A percentile compares a stretch with the other conserved stretches of the same genome.
phyloP scores from a whole-genome alignment of 495 filamentous ascomycete genomes.

The Terfezia claveryi region DNA sequence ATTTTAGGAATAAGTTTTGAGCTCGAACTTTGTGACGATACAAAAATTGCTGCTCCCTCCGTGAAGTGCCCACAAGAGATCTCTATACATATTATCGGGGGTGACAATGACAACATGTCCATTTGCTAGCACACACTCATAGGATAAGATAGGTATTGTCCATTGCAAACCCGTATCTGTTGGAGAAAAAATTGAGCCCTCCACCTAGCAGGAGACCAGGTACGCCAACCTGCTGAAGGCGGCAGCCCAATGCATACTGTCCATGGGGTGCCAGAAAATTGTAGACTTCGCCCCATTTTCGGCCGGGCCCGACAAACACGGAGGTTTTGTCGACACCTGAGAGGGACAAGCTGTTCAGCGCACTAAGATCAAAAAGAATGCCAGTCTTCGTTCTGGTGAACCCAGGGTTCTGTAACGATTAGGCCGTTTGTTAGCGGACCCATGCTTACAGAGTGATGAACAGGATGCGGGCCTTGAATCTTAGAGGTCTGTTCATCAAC shows the following conservation, averaged over 20 bases:
- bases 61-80: conserved; percentile 34
- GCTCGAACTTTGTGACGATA: conserved; percentile 34
- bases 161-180: conserved; percentile 27
- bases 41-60: conserved; percentile 40
- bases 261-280: conserved; percentile 25
- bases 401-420: conserved; percentile 15
- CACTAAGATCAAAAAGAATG: conserved; percentile 33
- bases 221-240: conserved; percentile 31
- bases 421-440: too few species aligned
- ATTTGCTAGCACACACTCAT: conserved; percentile 27
- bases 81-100: conserved; percentile 6
- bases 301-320: conserved; percentile 26
- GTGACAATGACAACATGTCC: conserved; percentile 21
- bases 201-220: conserved; percentile 34
- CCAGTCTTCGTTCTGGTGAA: conserved; percentile 29
- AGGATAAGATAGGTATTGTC: conserved; percentile 31
- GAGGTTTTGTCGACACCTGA: conserved; percentile 18
- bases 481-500: too few species aligned
- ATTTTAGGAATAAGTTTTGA: conserved; percentile 27
- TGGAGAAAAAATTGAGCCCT: conserved; percentile 29
- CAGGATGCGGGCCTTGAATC: too few species aligned
- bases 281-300: conserved; percentile 34
- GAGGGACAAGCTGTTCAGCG: conserved; percentile 25
- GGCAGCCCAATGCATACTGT: conserved; percentile 31
- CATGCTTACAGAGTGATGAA: too few species aligned